These are phyloP conservation scores for Candida bentonensis DNA, from an alignment of 805 yeast genomes.

Conservation along the genomic window DNA sequence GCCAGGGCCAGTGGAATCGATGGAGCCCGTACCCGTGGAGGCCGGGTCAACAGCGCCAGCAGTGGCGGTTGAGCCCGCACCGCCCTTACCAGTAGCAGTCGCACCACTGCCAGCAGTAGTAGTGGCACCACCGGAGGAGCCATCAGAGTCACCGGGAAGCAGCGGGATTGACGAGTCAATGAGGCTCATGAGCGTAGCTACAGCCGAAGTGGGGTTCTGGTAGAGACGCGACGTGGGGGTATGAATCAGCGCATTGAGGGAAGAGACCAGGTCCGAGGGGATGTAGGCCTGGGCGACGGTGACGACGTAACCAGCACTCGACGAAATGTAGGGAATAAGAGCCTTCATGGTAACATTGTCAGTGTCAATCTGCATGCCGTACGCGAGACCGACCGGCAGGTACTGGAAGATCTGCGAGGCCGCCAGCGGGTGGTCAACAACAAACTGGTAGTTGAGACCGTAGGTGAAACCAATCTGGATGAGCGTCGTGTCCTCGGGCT, in stretches of 20 bases:
- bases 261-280: conserved; percentile 38
- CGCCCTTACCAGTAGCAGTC: conserved; percentile 6
- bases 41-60: conserved; percentile 12
- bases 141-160: conserved; percentile 8
- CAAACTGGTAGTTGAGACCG: conserved; percentile 72
- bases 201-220: conserved; percentile 40
- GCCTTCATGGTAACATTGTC: conserved; percentile 43
- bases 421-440: conserved; percentile 54
- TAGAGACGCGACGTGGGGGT: conserved; percentile 46
- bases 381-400: conserved; percentile 58
- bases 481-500: conserved; percentile 32
- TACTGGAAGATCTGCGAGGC: conserved; percentile 79
- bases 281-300: conserved; percentile 83
- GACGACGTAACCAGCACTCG: conserved; percentile 44
- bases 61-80: conserved; percentile 3
- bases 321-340: conserved; percentile 58
- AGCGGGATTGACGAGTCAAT: conserved; percentile 59
- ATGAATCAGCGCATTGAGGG: conserved; percentile 36
- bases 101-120: conserved; percentile 10
- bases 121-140: conserved; percentile 4
- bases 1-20: conserved; percentile 22
- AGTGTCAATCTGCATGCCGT: conserved; percentile 37
- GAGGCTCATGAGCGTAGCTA: conserved; percentile 43
- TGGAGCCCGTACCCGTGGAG: conserved; percentile 15
- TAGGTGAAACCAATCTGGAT: conserved; percentile 69